Evolutionary conservation across 2,329 filamentous ascomycete species (phyloP).

Genomic region (Phyllosticta capitalensis): DNA sequence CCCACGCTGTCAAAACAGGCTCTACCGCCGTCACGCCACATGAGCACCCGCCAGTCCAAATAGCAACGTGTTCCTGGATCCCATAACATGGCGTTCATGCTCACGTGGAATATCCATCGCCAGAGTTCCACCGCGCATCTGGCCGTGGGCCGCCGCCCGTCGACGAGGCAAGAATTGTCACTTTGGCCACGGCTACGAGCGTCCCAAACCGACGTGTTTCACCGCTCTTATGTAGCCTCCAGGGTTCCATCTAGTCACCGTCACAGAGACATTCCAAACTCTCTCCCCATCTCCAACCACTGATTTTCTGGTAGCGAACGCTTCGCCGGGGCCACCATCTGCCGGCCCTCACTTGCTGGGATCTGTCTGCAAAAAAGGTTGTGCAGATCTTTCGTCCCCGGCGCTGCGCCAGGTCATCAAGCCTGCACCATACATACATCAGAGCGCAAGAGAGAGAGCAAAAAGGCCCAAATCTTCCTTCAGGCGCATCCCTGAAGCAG

Average conservation of each 20-base stretch:
- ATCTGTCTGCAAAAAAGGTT: slow-evolving; percentile 13
- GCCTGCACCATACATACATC: slow-evolving; percentile 18
- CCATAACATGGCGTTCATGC: background rate
- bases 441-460: slow-evolving; percentile 5
- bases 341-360: background rate
- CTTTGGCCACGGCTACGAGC: background rate
- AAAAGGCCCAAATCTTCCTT: slow-evolving; percentile 10
- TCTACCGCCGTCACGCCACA: background rate
- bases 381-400: slow-evolving; percentile 25
- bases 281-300: background rate
- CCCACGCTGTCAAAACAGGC: background rate
- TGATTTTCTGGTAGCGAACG: background rate
- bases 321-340: background rate
- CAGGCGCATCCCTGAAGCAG: slow-evolving; percentile 25
- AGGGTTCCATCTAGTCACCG: background rate
- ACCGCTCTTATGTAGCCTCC: background rate
- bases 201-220: background rate
- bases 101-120: background rate
- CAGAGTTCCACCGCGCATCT: background rate
- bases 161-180: background rate
- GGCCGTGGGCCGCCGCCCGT: background rate
- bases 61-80: slow-evolving; percentile 7
- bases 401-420: slow-evolving; percentile 25
- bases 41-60: background rate
- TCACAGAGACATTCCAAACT: background rate